Conservation (phyloP, 306 rosid genomes). For the Corylus avellana region DNA sequence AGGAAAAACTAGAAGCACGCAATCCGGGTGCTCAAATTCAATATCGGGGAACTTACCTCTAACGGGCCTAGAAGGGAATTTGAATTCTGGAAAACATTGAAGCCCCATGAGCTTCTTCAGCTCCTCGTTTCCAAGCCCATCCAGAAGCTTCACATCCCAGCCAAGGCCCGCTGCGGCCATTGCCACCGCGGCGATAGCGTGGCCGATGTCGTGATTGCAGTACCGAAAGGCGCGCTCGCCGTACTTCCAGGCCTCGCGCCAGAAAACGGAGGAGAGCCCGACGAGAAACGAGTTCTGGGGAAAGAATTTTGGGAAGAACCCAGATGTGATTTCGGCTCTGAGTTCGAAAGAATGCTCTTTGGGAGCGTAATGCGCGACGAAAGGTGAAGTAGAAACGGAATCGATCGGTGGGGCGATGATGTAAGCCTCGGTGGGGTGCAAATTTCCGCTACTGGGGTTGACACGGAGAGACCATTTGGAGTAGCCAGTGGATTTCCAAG, state of each 20-base stretch:
- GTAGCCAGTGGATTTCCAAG: conserved; percentile 70
- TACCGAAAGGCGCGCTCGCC: conserved; percentile 94
- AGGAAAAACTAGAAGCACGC: conserved; percentile 73
- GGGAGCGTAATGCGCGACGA: conserved; percentile 90
- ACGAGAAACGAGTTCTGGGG: conserved; percentile 61
- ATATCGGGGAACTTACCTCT: conserved; percentile 73
- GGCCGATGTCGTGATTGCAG: conserved; percentile 91
- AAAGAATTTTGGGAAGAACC: conserved; percentile 46
- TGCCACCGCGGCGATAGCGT: conserved; percentile 83
- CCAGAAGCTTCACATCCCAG: conserved; percentile 89
- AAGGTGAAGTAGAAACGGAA: conserved; percentile 48
- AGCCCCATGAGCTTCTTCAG: conserved; percentile 83
- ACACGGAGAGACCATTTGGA: conserved; percentile 93
- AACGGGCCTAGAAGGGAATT: conserved; percentile 59
- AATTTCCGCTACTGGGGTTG: conserved; percentile 88
- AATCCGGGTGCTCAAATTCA: conserved; percentile 96
- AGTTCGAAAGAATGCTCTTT: conserved; percentile 87
- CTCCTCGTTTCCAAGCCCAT: conserved; percentile 69
- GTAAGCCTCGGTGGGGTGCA: conserved; percentile 92
- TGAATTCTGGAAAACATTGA: conserved; percentile 52
- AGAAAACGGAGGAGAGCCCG: conserved; percentile 82
- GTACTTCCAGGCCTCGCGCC: conserved; percentile 98
- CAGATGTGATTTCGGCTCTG: conserved; percentile 61
- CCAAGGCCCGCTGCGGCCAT: conserved; percentile 84
- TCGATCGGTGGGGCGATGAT: conserved; percentile 56